Conservation (phyloP, 768 basidiomycete genomes). For the Amanita muscaria region DNA sequence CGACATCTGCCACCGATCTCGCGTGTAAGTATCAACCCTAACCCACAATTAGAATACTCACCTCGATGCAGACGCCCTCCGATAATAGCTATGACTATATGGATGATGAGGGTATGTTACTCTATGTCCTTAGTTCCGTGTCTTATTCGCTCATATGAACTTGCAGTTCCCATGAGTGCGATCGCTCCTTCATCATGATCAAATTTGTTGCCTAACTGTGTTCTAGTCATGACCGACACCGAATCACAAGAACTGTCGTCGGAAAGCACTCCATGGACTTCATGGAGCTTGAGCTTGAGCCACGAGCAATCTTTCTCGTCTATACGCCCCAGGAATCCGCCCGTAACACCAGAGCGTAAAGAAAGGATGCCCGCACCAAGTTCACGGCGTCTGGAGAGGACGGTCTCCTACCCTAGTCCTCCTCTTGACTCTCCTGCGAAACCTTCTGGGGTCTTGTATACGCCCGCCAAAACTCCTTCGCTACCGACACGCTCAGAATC, state of each 20-base stretch:
- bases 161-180: constrained; percentile 7
- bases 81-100: constrained; percentile 1
- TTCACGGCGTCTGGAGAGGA: neutral
- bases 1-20: no score
- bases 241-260: neutral
- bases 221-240: constrained; percentile 6
- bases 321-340: neutral
- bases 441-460: neutral
- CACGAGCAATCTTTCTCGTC: constrained; percentile 2
- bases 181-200: neutral
- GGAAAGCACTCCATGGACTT: neutral
- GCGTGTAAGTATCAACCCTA: no score
- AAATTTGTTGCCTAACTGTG: neutral
- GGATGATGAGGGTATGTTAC: constrained; percentile 4
- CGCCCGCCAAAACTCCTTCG: neutral
- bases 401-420: neutral
- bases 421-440: neutral
- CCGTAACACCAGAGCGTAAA: neutral
- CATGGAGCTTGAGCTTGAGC: neutral
- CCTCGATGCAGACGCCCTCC: no score
- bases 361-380: no score
- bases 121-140: neutral
- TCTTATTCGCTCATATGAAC: neutral
- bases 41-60: no score
- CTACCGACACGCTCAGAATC: neutral